phyloP scores from a whole-genome alignment of 331 rosid species.

The Quercus tomentella region DNA sequence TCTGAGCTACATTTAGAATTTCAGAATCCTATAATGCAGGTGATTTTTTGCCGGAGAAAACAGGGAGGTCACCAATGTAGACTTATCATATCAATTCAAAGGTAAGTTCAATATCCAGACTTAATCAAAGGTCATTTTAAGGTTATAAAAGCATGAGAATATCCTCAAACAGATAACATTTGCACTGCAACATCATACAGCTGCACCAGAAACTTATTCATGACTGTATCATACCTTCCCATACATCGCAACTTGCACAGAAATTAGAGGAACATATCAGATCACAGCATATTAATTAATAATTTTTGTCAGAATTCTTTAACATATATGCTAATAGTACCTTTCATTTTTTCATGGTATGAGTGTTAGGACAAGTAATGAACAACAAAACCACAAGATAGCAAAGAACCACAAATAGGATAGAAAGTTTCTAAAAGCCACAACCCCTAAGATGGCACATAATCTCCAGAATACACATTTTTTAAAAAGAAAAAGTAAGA shows the following conservation, averaged over 20 bases:
- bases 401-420: background rate
- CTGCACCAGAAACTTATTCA: background rate
- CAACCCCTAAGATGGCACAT: background rate
- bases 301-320: background rate
- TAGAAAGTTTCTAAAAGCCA: background rate
- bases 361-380: background rate
- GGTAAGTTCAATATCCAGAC: background rate
- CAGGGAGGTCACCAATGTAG: background rate
- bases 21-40: background rate
- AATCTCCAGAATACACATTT: background rate
- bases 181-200: background rate
- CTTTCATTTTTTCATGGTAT: background rate
- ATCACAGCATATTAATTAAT: background rate
- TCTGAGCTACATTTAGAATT: background rate
- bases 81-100: background rate
- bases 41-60: background rate
- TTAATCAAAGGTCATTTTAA: conserved; percentile 2
- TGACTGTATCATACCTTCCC: background rate
- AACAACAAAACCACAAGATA: background rate
- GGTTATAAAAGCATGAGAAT: background rate
- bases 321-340: background rate
- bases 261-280: background rate
- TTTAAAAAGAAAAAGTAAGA: background rate
- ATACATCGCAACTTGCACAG: background rate
- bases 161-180: background rate